Evolutionary conservation across 1,139 yeast species (phyloP), one percentile per base, ranked within the genome.

Genomic region (Chernovozyma aurita): DNA sequence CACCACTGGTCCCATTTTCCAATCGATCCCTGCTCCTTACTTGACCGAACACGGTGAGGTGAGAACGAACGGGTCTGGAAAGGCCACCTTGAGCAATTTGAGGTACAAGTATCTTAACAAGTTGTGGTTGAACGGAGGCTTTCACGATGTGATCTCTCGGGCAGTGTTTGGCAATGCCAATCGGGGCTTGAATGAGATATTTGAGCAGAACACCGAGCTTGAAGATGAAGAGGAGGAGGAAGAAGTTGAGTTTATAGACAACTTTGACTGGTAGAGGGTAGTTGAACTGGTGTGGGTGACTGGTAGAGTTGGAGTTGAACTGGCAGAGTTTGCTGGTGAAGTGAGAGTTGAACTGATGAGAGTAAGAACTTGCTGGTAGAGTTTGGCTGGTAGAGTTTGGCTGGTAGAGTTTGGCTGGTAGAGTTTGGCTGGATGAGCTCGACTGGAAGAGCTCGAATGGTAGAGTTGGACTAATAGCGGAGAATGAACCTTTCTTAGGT

Each of bases 31-130:
- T 13, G 84, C 85, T 0, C 92, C 92, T 2, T 84, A 82, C 49
- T 60, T 84, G 50, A 81, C 85, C 34, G 63, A 68, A 4, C 87
- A 82, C 53, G 94, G 94, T 21, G 92, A 84, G 52, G 73, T 80
- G 9, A 62, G 67, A 8, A 71, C 70, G 18, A 65, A 76, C 6
- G 61, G 67, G 43, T 65, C 70, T 12, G 73, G 76, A 9, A 78
- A 72, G 38, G 48, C 63, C 24, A 64, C 64, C 0, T 63, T 83
- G 41, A 73, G 71, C 47, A 44, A 60, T 18, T 63, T 59, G 27
- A 65, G 92, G 36, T 81, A 76, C 52, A 61, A 66, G 29, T 68
- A 76, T 42, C 57, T 83, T 42, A 80, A 74, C 45, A 71, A 69
- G 36, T 56, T 73, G 34, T 84, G 86, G 85, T 55, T 81, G 29